Conservation (phyloP, 2,329 filamentous ascomycete genomes). For the Sporothrix brunneoviolacea region DNA sequence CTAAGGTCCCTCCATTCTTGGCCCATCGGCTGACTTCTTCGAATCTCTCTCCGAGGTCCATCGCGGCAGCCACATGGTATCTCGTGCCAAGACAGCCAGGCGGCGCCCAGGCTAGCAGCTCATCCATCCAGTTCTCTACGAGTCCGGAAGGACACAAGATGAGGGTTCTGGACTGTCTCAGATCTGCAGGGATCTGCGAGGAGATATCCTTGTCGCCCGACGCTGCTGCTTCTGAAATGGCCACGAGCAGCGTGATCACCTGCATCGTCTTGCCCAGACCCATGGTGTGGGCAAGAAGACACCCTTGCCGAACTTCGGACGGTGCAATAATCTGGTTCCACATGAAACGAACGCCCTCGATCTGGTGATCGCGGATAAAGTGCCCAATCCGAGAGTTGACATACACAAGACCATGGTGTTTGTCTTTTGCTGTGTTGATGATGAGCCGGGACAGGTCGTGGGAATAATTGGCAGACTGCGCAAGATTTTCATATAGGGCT, state of each 20-base stretch:
- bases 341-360: constrained; percentile 76
- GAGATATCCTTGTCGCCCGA: constrained; percentile 52
- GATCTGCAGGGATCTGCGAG: constrained; percentile 59
- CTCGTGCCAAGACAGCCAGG: constrained; percentile 47
- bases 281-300: constrained; percentile 83
- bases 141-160: constrained; percentile 70
- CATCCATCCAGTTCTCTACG: constrained; percentile 76
- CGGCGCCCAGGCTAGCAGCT: constrained; percentile 65
- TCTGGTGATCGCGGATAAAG: constrained; percentile 71
- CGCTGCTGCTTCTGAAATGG: constrained; percentile 58
- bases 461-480: constrained; percentile 34
- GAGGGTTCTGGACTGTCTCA: constrained; percentile 59
- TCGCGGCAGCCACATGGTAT: constrained; percentile 44
- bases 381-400: constrained; percentile 57
- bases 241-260: constrained; percentile 73
- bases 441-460: constrained; percentile 47
- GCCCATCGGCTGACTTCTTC: constrained; percentile 53
- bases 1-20: constrained; percentile 59
- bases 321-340: constrained; percentile 75
- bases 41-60: constrained; percentile 33
- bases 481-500: constrained; percentile 41
- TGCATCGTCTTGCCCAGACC: constrained; percentile 92
- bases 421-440: constrained; percentile 60
- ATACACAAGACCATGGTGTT: constrained; percentile 55
- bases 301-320: constrained; percentile 57